Percentiles rank a stretch among this genome's conserved stretches.
phyloP scores from a whole-genome alignment of 345 rosid species.

The Eucalyptus leucophloia region DNA sequence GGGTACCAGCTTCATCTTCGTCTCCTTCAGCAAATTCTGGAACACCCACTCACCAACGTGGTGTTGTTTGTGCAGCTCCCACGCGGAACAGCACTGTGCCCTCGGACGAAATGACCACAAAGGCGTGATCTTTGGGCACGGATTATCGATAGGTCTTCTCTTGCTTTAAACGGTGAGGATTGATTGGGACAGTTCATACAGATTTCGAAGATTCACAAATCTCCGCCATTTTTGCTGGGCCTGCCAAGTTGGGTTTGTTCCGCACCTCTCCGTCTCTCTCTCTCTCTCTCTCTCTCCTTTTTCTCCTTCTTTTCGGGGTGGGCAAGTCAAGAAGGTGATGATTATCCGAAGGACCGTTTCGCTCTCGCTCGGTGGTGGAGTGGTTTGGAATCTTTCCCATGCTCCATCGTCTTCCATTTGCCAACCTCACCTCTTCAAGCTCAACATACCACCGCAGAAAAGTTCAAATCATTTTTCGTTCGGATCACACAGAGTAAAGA shows the following conservation, averaged over 20 bases:
- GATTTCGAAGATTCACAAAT: constrained; percentile 3
- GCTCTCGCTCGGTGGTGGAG: neutral
- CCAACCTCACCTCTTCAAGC: neutral
- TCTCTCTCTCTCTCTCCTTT: too few species aligned
- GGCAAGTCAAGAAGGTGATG: neutral
- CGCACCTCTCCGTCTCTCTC: neutral
- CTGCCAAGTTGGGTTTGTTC: constrained; percentile 4
- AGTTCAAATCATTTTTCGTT: neutral
- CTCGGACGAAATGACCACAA: neutral
- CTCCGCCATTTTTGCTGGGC: constrained; percentile 7
- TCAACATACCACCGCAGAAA: neutral
- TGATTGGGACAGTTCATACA: constrained; percentile 8
- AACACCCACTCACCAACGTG: neutral
- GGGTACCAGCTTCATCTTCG: neutral
- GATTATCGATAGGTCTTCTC: neutral
- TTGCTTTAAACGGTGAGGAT: neutral
- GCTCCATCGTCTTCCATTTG: neutral
- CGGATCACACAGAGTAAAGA: neutral
- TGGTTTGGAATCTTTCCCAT: neutral
- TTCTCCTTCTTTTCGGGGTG: neutral
- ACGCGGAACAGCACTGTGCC: neutral
- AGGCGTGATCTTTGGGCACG: neutral
- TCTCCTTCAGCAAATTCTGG: neutral
- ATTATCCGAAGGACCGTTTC: neutral
- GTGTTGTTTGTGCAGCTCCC: neutral